Base-by-base conservation (phyloP, 1,284 basidiomycete species). In the Puccinia horiana region DNA sequence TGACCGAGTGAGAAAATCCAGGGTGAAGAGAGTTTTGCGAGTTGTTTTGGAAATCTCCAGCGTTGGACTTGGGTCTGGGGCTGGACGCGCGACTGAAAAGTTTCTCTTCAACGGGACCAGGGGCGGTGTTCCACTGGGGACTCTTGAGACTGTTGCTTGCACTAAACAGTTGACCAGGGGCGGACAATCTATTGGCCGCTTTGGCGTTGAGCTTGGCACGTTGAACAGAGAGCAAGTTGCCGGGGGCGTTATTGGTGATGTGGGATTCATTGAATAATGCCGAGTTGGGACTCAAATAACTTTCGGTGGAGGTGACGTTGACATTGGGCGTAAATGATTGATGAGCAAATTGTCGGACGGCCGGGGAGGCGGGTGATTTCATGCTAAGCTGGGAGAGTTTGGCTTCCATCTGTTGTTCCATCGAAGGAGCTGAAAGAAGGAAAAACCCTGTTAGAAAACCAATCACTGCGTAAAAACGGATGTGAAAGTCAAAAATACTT, bases 341-440 rank as follows among this genome's bases (percentile, higher is more conserved):
- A 78, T 92, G 90, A 54, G 85, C 86, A 65, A 84, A 84, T 85
- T 91, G 91, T 83, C 93, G 92, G 6, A 91, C 87, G 14, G 91
- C 91, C 2, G 94, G 94, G 8, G 94, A 95, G 9, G 91, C 89
- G 11, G 93, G 91, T 86, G 87, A 92, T 91, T 85, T 86, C 86
- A 93, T 90, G 82, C 89, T 90, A 18, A 80, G 40, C 49, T 80
- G 78, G 11, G 93, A 93, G 76, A 98, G 90, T 88, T 96, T 98
- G 83, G 93, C 92, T 87, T 98, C 96, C 94, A 99, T 97, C 88
- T 98, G 96, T 83, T 91, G 92, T 88, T 97, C 94, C 93, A 98
- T 94, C 49, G 94, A 93, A 84, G 93, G 91, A 92, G 86, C 35
- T 12, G 80, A 9, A n/a, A 12, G 26, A 75, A 40, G 12, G 16